These are phyloP conservation scores for Sarocladiaceae sp. DNA, from an alignment of 2,329 filamentous ascomycete species.

Conservation along the genomic window DNA sequence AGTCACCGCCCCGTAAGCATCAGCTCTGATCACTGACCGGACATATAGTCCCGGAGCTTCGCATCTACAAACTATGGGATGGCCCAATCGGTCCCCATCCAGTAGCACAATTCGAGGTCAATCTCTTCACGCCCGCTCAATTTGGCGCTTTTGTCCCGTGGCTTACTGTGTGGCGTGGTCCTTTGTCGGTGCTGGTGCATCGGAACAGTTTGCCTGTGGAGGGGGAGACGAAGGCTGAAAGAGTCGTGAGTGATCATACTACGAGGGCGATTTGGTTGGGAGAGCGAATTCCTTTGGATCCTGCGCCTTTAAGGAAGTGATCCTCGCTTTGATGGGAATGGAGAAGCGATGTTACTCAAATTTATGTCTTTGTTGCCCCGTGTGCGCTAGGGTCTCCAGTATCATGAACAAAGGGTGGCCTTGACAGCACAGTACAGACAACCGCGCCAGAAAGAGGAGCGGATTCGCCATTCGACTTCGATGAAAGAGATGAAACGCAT, in stretches of 20 bases:
- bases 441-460: too few relatives aligned
- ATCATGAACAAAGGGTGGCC: too few relatives aligned
- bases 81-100: conserved; percentile 77
- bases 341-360: too few relatives aligned
- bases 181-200: conserved; percentile 74
- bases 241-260: conserved; percentile 53
- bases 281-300: conserved; percentile 57
- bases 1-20: conserved; percentile 20
- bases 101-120: conserved; percentile 88
- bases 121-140: conserved; percentile 77
- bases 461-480: too few relatives aligned
- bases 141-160: conserved; percentile 88
- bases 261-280: conserved; percentile 73
- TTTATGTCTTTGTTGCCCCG: too few relatives aligned
- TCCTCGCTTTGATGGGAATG: too few relatives aligned
- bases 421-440: too few relatives aligned
- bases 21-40: background rate
- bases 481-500: too few relatives aligned
- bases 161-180: conserved; percentile 77
- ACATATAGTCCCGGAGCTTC: conserved; percentile 69
- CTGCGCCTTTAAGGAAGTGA: conserved; percentile 2
- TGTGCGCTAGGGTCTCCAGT: too few relatives aligned
- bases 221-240: conserved; percentile 42
- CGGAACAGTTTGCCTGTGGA: conserved; percentile 53
- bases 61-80: conserved; percentile 77